Base-by-base conservation (phyloP, 2,329 filamentous ascomycete species). In the Nothopassalora personata region DNA sequence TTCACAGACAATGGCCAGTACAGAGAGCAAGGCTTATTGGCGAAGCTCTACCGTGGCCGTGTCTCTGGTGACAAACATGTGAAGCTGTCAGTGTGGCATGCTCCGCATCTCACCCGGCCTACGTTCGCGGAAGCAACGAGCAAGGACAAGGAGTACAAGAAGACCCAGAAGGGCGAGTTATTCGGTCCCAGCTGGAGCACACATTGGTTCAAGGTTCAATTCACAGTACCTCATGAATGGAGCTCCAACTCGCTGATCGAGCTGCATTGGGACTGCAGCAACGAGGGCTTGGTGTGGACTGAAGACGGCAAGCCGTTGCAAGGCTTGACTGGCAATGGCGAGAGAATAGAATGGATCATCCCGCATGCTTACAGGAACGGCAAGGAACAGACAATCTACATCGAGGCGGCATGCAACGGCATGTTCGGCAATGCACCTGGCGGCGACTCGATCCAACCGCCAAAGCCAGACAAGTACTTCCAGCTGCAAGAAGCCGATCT, bases 161-260 rank as follows among this genome's bases (percentile, higher is more conserved):
- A 86, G 52, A 89, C 92, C 8, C 79, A 83, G 18, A 85, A 91
- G 56, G 92, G 93, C 60, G 82, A 88, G 59, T 85, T 80, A 6
- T 97, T 97, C 67, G 94, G 94, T 0, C 94, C 94, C 1, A 94
- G 91, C 36, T 99, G 94, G 94, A 89, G 91, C 1, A 99, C 94
- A 8, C 94, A 97, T 74, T 99, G 94, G 94, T 96, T 99, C 82
- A 90, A 86, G 68, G 84, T 97, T 57, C 79, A 87, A 58, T 77
- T 99, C 62, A 90, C 84, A 4, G 82, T 97, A 13, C 93, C 94
- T 7, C 72, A 84, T 57, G 78, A 90, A 11, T 83, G 97, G 68
- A 77, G 75, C 28, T 77, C 91, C 64, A 90, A 94, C 68, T 85
- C 92, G 66, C 86, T 89, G 50, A 81, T 99, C n/a, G 92, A 97